phyloP scores from a whole-genome alignment of 2,329 filamentous ascomycete species.

The Fusarium devonianum region DNA sequence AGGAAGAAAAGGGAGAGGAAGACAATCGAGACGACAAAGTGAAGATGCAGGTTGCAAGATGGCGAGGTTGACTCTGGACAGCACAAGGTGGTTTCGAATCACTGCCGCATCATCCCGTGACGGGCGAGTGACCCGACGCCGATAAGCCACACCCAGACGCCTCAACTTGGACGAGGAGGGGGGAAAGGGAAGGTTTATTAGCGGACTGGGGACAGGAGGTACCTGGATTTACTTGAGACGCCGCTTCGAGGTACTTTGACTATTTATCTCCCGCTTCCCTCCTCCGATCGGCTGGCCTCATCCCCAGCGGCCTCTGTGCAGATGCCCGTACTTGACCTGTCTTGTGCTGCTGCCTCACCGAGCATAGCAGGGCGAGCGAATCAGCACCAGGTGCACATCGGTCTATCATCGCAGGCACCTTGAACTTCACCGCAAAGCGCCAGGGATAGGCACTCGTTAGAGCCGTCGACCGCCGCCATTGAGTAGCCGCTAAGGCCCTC shows the following conservation, averaged over 20 bases:
- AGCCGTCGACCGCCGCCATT: not conserved
- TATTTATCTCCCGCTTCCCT: conserved; percentile 7
- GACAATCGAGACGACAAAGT: too few species aligned
- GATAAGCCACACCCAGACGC: conserved; percentile 40
- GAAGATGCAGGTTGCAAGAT: conserved; percentile 26
- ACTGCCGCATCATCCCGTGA: conserved; percentile 45
- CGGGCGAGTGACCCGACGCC: conserved; percentile 35
- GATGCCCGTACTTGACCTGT: not conserved
- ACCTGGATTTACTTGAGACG: conserved; percentile 24
- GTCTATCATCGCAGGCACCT: conserved; percentile 11
- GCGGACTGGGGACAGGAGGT: conserved; percentile 12
- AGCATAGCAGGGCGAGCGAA: conserved; percentile 32
- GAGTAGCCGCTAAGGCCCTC: conserved; percentile 21
- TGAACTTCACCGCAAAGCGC: conserved; percentile 22
- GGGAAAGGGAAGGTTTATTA: too few species aligned
- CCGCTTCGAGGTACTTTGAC: conserved; percentile 14
- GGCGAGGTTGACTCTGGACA: conserved; percentile 22
- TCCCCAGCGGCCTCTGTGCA: conserved; percentile 5
- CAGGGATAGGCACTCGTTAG: conserved; percentile 13
- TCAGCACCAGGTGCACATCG: conserved; percentile 35
- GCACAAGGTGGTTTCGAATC: conserved; percentile 36
- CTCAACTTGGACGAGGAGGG: conserved; percentile 1
- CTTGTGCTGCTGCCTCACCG: conserved; percentile 14
- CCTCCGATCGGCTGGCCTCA: not conserved
- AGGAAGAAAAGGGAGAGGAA: conserved; percentile 5